These are phyloP conservation scores for Aspergillus panamensis DNA, from an alignment of 495 filamentous ascomycete genomes.

Conservation along the genomic window DNA sequence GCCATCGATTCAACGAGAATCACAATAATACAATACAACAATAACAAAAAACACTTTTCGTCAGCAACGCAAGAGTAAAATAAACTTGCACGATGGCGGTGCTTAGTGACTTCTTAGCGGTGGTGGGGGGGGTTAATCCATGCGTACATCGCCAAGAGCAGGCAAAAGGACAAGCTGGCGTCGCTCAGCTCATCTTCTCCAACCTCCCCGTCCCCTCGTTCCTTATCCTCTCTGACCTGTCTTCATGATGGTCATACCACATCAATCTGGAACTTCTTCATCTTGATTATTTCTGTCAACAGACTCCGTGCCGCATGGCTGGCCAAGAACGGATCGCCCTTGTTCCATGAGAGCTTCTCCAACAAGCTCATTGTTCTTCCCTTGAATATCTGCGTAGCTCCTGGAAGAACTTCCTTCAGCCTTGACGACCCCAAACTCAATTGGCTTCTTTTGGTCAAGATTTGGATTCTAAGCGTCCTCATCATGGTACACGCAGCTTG, in stretches of 20 bases:
- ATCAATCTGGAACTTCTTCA: slow-evolving; percentile 11
- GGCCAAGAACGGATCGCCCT: slow-evolving; percentile 30
- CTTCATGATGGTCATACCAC: slow-evolving; percentile 14
- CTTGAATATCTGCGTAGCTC: not conserved
- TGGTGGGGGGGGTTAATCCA: slow-evolving; percentile 8
- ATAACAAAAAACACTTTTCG: not conserved
- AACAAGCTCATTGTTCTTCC: not conserved
- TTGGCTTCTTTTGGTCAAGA: not conserved
- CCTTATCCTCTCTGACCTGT: slow-evolving; percentile 11
- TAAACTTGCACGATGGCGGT: slow-evolving; percentile 8
- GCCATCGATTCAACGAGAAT: not conserved
- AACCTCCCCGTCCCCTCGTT: slow-evolving; percentile 14
- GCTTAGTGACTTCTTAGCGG: slow-evolving; percentile 14
- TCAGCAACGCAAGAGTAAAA: slow-evolving; percentile 9
- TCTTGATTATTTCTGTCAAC: slow-evolving; percentile 13
- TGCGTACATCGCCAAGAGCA: not conserved
- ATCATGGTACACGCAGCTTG: slow-evolving; percentile 35
- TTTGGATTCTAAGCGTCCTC: not conserved
- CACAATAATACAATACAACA: not conserved
- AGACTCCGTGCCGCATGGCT: slow-evolving; percentile 32
- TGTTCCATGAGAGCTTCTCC: slow-evolving; percentile 23
- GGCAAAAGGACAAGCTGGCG: slow-evolving; percentile 45
- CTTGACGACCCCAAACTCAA: not conserved
- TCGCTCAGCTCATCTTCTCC: slow-evolving; percentile 12
- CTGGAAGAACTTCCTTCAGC: not conserved